Percentiles rank a stretch among this genome's conserved stretches.
Conservation (phyloP, 2,329 filamentous ascomycete species). For the Nothophaeocryptopus gaeumannii region DNA sequence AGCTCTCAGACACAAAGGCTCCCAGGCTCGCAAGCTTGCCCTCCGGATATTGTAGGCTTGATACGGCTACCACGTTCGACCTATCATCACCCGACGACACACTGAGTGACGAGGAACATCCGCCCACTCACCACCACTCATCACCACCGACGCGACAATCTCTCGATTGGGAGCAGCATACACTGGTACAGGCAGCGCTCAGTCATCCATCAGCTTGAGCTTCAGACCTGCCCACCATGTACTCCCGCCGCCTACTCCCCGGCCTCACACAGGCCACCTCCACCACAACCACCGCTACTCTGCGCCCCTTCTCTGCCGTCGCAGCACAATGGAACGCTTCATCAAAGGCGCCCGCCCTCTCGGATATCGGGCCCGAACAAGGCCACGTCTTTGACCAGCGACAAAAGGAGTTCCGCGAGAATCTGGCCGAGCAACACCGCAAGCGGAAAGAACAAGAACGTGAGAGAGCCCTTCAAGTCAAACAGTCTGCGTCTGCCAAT, state of each 20-base stretch:
- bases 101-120: too few relatives aligned
- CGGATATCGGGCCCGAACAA: conserved; percentile 74
- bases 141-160: too few relatives aligned
- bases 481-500: conserved; percentile 48
- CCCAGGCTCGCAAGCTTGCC: too few relatives aligned
- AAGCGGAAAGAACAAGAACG: conserved; percentile 78
- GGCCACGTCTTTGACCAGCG: conserved; percentile 75
- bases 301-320: conserved; percentile 17
- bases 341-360: conserved; percentile 65
- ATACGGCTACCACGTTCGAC: too few relatives aligned
- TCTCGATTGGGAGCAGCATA: too few relatives aligned
- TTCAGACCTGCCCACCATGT: conserved; percentile 17
- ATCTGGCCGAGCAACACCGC: conserved; percentile 72
- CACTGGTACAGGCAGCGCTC: neutral
- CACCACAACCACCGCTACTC: conserved; percentile 8
- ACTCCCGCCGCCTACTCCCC: conserved; percentile 23
- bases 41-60: too few relatives aligned
- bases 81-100: too few relatives aligned
- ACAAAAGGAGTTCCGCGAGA: conserved; percentile 83
- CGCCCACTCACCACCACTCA: too few relatives aligned
- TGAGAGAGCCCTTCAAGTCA: conserved; percentile 37
- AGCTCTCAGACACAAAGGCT: too few relatives aligned
- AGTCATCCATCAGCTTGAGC: neutral
- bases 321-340: conserved; percentile 11
- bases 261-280: conserved; percentile 17